Evolutionary conservation across 169 alveolate species (phyloP), one percentile per base, ranked within the genome.

Genomic region (Eimeria sp.): DNA sequence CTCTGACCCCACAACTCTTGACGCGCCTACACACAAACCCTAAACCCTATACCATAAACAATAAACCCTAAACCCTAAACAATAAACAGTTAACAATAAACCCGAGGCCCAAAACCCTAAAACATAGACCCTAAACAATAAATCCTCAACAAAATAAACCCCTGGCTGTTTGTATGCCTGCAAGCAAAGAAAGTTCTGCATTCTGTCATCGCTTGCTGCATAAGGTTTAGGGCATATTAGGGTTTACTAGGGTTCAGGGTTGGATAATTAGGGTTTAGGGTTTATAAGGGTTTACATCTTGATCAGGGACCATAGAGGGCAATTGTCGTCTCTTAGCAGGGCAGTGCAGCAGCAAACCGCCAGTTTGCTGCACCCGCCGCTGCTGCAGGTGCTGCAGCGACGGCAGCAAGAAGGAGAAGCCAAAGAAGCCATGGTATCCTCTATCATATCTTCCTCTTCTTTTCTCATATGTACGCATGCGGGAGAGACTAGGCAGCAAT

Each of bases 221-320:
- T 34, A 34, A 34, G 40, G 40, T 34, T 34, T 1, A 34, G 40
- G 40, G 40, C 40, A 34, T 34, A 34, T 34, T 1, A 34, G 2
- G 40, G 40, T 9, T 20, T 72, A 20, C 25, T 76, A 13, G 40
- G 40, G 51, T 49, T 82, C 0, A 51, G 75, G 47, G 67, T 82
- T 80, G 13, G n/a, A 67, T 11, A 34, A 0, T 78, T n/a, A 82
- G 87, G 87, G 87, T 76, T 76, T 76, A 76, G 87, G 87, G 87
- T 54, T 45, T 54, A 16, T 27, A 30, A 61, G 0, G 92, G n/a
- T 34, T 34, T 61, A 92, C 95, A 65, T 92, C 91, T 40, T 92
- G 91, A 43, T 92, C 95, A 5, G 95, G 95, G 4, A 92, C 47
- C 95, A 92, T 92, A 3, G 95, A 92, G 16, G 95, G 95, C 25